phyloP scores from a whole-genome alignment of 768 basidiomycete species.

The Trametes villosa region DNA sequence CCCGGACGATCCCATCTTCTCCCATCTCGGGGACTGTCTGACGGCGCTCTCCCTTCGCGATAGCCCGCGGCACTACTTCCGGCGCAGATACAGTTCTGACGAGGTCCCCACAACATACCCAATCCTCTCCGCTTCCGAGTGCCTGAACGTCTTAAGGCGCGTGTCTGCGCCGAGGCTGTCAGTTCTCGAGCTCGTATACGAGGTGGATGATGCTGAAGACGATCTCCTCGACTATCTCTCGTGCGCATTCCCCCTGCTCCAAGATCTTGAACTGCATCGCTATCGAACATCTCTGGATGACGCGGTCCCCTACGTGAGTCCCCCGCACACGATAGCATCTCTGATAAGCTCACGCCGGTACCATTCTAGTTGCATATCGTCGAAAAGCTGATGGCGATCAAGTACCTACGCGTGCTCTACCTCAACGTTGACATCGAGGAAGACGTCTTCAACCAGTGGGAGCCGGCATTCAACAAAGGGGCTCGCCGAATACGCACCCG shows the following conservation, averaged over 20 bases:
- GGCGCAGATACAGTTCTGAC: neutral
- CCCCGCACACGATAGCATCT: neutral
- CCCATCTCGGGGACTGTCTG: neutral
- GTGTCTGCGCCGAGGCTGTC: neutral
- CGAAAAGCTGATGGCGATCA: neutral
- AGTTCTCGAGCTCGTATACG: conserved; percentile 2
- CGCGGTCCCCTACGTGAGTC: neutral
- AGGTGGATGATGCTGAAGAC: neutral
- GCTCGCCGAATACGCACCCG: no score
- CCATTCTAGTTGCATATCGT: neutral
- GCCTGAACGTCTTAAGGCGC: neutral
- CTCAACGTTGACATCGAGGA: neutral
- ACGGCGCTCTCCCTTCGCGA: conserved; percentile 3
- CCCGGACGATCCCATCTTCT: conserved; percentile 3
- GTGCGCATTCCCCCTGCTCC: neutral
- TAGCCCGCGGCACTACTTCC: neutral
- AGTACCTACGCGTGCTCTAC: neutral
- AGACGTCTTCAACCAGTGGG: no score
- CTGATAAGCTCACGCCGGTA: neutral
- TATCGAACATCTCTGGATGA: neutral
- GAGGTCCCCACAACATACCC: neutral
- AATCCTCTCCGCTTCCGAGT: neutral
- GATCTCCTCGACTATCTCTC: conserved; percentile 1
- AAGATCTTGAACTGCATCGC: conserved; percentile 2
- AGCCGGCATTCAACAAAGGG: no score